These are phyloP conservation scores for Hemisphaericaspora xylanilytica DNA, from an alignment of 1,139 yeast genomes.

Conservation along the genomic window DNA sequence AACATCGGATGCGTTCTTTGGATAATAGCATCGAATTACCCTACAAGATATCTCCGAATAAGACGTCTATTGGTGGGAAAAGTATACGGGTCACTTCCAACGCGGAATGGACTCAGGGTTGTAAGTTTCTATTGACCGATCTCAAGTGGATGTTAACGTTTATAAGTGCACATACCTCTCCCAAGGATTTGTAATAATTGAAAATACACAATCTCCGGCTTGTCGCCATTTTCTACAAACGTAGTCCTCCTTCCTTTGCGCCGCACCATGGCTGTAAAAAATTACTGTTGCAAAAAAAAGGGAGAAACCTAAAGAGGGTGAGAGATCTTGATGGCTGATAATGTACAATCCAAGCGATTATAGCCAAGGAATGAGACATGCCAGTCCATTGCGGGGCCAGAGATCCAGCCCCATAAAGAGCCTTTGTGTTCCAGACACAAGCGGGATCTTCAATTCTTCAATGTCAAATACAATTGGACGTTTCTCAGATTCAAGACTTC, in stretches of 20 bases:
- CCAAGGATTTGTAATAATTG: neutral
- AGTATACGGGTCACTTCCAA: constrained; percentile 72
- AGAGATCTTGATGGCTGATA: too few relatives aligned
- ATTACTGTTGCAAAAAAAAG: neutral
- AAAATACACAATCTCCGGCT: too few relatives aligned
- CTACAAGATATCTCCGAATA: constrained; percentile 47
- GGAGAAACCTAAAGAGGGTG: too few relatives aligned
- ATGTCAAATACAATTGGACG: constrained; percentile 1
- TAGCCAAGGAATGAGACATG: neutral
- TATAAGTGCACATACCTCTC: constrained; percentile 30
- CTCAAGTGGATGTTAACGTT: constrained; percentile 55
- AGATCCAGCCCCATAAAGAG: neutral
- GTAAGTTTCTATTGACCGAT: constrained; percentile 76
- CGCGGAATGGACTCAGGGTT: constrained; percentile 88
- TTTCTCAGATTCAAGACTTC: constrained; percentile 1
- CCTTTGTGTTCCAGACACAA: neutral
- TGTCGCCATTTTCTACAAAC: too few relatives aligned
- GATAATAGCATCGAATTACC: constrained; percentile 72
- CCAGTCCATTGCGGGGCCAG: neutral
- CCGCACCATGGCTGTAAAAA: too few relatives aligned
- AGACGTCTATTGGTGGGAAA: constrained; percentile 73
- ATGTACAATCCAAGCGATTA: neutral
- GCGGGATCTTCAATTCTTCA: neutral
- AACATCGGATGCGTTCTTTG: constrained; percentile 41
- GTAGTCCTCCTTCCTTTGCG: too few relatives aligned